Base-by-base conservation (phyloP, 208 protist genomes). In the Herpetomonas samuelpessoai region DNA sequence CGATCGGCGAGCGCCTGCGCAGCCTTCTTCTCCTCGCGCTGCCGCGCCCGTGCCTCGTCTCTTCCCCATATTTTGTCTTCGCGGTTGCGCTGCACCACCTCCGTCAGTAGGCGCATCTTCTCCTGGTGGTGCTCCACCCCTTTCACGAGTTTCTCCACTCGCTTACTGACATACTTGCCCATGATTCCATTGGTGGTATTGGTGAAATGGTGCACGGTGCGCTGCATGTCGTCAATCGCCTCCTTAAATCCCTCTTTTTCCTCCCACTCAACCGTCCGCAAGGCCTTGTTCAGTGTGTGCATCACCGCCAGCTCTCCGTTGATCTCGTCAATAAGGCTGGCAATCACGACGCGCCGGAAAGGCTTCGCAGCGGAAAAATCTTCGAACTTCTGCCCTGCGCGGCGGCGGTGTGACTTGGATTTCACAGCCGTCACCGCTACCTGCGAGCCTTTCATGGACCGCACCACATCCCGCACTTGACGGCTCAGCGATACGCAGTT, bases 361-460 rank as follows among this genome's bases (percentile, higher is more conserved):
- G 89, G 89, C 66, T 96, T 96, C 1, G 86, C 81, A 22, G 84
- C 89, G 21, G 82, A 83, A 71, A 92, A 84, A 67, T 93, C 86
- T 55, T 93, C 81, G 47, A 95, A 86, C 68, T 96, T 93, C 54
- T 87, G 69, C n/a, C 89, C 86, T 0, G 79, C 62, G 28, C 76
- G 68, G 55, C 67, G 65, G 54, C 86, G 82, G 62, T 93, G 89
- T 38, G 71, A 74, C 52, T 92, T 92, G 0, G 84, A 89, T 50
- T 91, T 91, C 7, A 93, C 86, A 2, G 81, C 82, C 21, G 83
- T 88, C 10, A 88, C 60, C 30, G 75, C 84, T 4, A 63, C 39
- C 10, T 64, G 60, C 48, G 77, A 77, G 30, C 75, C 86, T 57
- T 92, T 91, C 89, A 96, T 96, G 9, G 86, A 93, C 47, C 79